Percentiles rank a stretch among this genome's conserved stretches.
phyloP scores from a whole-genome alignment of 148 eudicot genomes.

The Arctostaphylos glauca region DNA sequence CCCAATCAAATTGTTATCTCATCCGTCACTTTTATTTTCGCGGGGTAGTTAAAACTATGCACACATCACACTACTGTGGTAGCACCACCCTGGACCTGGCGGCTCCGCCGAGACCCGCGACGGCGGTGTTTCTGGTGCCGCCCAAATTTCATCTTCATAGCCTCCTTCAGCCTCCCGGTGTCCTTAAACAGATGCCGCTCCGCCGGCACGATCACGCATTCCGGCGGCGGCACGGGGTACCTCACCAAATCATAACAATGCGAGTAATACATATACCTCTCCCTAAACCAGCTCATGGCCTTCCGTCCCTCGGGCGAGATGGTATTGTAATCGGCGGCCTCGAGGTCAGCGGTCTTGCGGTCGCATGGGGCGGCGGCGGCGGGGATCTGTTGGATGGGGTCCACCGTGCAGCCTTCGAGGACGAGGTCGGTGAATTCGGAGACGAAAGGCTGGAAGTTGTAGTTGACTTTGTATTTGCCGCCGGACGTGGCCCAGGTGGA shows the following conservation, averaged over 20 bases:
- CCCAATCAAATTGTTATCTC: too few relatives aligned
- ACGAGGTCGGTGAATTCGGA: slow-evolving; percentile 79
- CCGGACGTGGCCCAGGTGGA: slow-evolving; percentile 92
- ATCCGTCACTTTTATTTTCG: too few relatives aligned
- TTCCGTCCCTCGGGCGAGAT: slow-evolving; percentile 45
- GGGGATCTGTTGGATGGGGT: slow-evolving; percentile 57
- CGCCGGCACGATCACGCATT: slow-evolving; percentile 57
- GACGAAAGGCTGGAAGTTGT: slow-evolving; percentile 73
- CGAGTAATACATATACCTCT: slow-evolving; percentile 77
- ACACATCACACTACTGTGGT: not conserved
- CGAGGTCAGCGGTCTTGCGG: slow-evolving; percentile 25
- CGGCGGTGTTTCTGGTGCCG: slow-evolving; percentile 33
- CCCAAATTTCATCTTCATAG: slow-evolving; percentile 40
- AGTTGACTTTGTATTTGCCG: slow-evolving; percentile 64
- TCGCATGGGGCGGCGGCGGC: slow-evolving; percentile 46
- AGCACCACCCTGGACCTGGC: slow-evolving; percentile 22
- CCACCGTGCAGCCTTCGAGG: slow-evolving; percentile 71
- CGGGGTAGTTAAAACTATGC: not conserved
- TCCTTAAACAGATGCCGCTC: slow-evolving; percentile 62
- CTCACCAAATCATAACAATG: slow-evolving; percentile 66
- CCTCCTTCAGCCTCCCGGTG: slow-evolving; percentile 48
- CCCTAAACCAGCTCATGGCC: slow-evolving; percentile 70
- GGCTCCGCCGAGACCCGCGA: slow-evolving; percentile 20
- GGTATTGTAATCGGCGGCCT: slow-evolving; percentile 41
- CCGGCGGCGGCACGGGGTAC: slow-evolving; percentile 71